Evolutionary conservation across 2,329 filamentous ascomycete species (phyloP).

Genomic region (Ambrosiella cleistominuta): DNA sequence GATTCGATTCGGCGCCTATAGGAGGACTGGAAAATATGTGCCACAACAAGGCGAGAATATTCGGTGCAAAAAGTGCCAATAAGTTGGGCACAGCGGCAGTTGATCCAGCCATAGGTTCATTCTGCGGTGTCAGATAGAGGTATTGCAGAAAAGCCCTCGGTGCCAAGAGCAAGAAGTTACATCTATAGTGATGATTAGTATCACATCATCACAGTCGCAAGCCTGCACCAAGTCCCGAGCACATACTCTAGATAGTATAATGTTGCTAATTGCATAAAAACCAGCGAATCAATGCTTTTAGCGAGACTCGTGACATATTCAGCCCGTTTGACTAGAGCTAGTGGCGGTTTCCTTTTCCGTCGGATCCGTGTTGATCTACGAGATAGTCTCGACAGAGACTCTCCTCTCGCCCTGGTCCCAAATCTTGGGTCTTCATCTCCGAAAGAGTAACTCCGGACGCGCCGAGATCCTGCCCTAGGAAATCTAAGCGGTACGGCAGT

Average conservation of each 20-base stretch:
- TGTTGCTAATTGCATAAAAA: conserved; percentile 46
- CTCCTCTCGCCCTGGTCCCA: background rate
- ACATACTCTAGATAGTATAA: conserved; percentile 54
- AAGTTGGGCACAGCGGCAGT: conserved; percentile 41
- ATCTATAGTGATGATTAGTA: conserved; percentile 25
- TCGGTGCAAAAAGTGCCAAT: conserved; percentile 39
- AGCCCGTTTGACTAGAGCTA: conserved; percentile 37
- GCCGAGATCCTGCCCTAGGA: conserved; percentile 1
- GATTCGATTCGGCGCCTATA: conserved; percentile 39
- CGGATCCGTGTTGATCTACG: conserved; percentile 19
- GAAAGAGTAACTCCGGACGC: conserved; percentile 8
- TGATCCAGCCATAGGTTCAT: conserved; percentile 36
- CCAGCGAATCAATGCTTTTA: conserved; percentile 41
- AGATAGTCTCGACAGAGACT: conserved; percentile 13
- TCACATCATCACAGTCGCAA: no score
- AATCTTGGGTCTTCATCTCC: background rate
- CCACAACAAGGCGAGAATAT: conserved; percentile 40
- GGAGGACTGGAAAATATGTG: conserved; percentile 40
- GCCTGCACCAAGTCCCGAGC: no score
- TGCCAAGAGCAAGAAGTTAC: conserved; percentile 45
- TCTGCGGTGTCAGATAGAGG: conserved; percentile 46
- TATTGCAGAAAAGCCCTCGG: conserved; percentile 42
- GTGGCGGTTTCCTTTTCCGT: conserved; percentile 22
- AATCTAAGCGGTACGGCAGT: conserved; percentile 8
- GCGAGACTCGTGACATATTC: conserved; percentile 43